Evolutionary conservation across 2,329 filamentous ascomycete species (phyloP), one percentile per base, ranked within the genome.

Genomic region (Arthrobotrys sinensis): DNA sequence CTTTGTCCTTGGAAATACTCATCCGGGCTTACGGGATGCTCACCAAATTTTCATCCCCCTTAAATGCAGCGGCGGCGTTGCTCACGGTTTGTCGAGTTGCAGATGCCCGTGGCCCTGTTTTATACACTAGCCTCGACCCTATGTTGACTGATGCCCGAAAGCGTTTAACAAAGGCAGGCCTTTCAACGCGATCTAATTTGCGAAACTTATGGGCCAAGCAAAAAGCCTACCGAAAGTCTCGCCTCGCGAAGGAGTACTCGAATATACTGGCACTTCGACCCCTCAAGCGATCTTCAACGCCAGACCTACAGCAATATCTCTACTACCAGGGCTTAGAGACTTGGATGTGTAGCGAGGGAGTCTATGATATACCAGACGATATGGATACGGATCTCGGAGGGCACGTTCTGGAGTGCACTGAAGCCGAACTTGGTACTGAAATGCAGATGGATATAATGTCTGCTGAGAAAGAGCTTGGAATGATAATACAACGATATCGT

Each of bases 261-360:
- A 57, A 28, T 19, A 40, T 40, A 4, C 14, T 72, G 21, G n/a
- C 48, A 3, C 8, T 28, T 2, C 52, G 60, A 60, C 14, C 21
- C 12, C 16, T 3, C n/a, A 53, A 45, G 3, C 19, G 68, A 24
- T 21, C 45, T 6, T n/a, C 7, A 3, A 65, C 69, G 5, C 50
- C 69, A 19, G 69, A 72, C 16, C 28, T 72, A 24, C 48, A 55
- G 19, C 32, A 48, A 7, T 50, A 24, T 14, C 21, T 65, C 10
- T 60, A 72, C 34, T 60, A 57, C 21, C 21, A 65, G 40, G 11
- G 48, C 12, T 19, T 72, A 11, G 14, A 48, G 21, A 34, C 12
- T 57, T 72, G 69, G 69, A 40, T 72, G n/a, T 60, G 60, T 38
- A 32, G 32, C 4, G 60, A 65, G 48, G 50, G 50, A 14, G 12